Evolutionary conservation across 1,139 yeast species (phyloP), one percentile per base, ranked within the genome.

Genomic region (Lodderomyces oxycetoniae): DNA sequence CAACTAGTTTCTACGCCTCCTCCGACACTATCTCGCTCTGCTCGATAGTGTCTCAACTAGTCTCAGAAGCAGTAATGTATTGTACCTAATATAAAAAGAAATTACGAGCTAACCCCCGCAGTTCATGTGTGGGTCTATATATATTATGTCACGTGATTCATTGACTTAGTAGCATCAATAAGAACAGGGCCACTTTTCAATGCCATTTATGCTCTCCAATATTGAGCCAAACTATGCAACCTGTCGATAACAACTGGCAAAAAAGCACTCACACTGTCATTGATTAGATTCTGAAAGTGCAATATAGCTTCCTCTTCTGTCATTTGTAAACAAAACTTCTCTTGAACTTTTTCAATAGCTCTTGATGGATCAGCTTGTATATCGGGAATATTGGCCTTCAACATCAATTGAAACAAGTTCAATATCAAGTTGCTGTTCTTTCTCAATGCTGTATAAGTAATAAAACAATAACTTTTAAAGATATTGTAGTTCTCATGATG

Each of bases 241-340:
- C 96, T 74, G 53, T 93, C 99, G 40, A 93, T 91, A 9, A 93
- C 95, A 52, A 89, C 89, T 0, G 98, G 98, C 43, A 89, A 60
- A 38, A 91, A 75, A 0, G 98, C 98, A 53, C 77, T 85, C 11
- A 91, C 97, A 61, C 96, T 86, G 48, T 86, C 96, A 49, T 86
- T 88, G 50, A 93, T 91, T 53, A 93, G 70, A 44, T 81, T 86
- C 52, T 89, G 97, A 75, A 93, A 91, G 51, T 89, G 96, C 17
- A 86, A 64, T 25, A 91, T 88, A 0, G 98, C 96, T 49, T 88
- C 96, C 51, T 89, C 97, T 48, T 91, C 99, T 26, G 83, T 80
- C 85, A 91, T 77, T 40, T 88, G 95, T 42, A 89, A 62, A 55
- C 95, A 86, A 55, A 93, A 91, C 59, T 93, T 86, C 53, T 93